Evolutionary conservation across 2,329 filamentous ascomycete genomes (phyloP).

Genomic region (Fusarium albidum): DNA sequence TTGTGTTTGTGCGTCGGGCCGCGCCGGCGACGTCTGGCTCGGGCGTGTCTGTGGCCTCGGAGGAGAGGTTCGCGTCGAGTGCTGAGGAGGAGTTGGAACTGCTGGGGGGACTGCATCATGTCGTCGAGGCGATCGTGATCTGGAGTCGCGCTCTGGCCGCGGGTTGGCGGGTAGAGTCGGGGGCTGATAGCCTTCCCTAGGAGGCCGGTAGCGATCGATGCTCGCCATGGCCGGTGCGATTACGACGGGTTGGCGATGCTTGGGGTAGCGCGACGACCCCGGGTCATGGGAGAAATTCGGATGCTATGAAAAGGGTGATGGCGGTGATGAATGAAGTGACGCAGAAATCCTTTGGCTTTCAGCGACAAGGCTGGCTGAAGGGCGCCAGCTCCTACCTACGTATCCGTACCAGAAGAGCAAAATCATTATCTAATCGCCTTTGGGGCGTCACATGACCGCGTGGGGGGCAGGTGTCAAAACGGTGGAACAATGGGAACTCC

Average conservation of each 20-base stretch:
- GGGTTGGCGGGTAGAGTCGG: conserved; percentile 53
- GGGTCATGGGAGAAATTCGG: conserved; percentile 37
- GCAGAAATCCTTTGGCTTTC: conserved; percentile 29
- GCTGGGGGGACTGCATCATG: conserved; percentile 65
- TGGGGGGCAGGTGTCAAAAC: conserved; percentile 12
- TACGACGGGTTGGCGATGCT: conserved; percentile 39
- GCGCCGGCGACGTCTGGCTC: conserved; percentile 54
- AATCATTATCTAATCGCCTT: conserved; percentile 39
- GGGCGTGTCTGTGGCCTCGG: conserved; percentile 56
- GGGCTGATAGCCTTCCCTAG: conserved; percentile 65
- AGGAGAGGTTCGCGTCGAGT: conserved; percentile 63
- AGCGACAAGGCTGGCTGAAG: conserved; percentile 35
- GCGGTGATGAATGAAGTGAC: conserved; percentile 26
- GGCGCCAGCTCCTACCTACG: conserved; percentile 8
- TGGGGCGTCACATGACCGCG: conserved; percentile 34
- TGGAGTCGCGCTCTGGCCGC: conserved; percentile 54
- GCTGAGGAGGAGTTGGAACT: conserved; percentile 67
- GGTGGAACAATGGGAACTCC: conserved; percentile 22
- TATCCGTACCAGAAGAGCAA: conserved; percentile 18
- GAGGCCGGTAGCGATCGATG: conserved; percentile 66
- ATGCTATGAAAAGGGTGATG: conserved; percentile 16
- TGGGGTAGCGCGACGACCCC: conserved; percentile 20
- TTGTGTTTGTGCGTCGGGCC: conserved; percentile 49
- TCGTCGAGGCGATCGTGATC: conserved; percentile 57
- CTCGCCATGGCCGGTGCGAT: conserved; percentile 59